Evolutionary conservation across 345 rosid genomes (phyloP).

Genomic region (Hypericum perforatum): DNA sequence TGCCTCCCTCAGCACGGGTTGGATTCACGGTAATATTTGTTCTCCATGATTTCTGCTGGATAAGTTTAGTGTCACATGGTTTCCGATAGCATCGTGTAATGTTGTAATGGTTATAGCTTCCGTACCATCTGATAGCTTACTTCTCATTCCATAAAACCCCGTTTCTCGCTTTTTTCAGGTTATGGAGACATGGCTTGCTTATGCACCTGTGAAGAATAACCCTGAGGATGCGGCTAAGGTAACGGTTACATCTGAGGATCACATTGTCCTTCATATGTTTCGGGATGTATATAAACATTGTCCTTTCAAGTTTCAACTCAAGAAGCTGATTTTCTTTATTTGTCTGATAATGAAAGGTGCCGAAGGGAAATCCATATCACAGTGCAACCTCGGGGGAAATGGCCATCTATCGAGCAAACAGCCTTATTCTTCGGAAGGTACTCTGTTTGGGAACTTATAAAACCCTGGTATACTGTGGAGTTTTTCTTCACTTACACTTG

Average conservation of each 20-base stretch:
- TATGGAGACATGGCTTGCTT: slow-evolving; percentile 81
- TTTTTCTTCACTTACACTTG: slow-evolving; percentile 1
- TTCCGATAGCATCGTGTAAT: too few relatives aligned
- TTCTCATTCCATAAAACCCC: slow-evolving; percentile 4
- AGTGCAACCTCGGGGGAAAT: slow-evolving; percentile 97
- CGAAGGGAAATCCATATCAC: slow-evolving; percentile 87
- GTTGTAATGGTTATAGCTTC: too few relatives aligned
- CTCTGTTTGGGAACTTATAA: neutral
- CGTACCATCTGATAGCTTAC: too few relatives aligned
- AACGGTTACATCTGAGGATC: neutral
- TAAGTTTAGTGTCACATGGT: too few relatives aligned
- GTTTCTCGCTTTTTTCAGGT: slow-evolving; percentile 30
- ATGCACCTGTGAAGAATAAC: slow-evolving; percentile 89
- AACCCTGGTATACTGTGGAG: neutral
- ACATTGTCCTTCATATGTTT: too few relatives aligned
- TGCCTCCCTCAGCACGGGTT: slow-evolving; percentile 75
- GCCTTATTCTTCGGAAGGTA: slow-evolving; percentile 66
- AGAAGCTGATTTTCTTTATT: neutral
- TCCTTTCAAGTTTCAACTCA: too few relatives aligned
- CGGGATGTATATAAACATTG: too few relatives aligned
- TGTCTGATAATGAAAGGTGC: slow-evolving; percentile 41
- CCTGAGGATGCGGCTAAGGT: slow-evolving; percentile 97
- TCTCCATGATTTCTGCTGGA: too few relatives aligned
- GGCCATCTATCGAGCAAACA: slow-evolving; percentile 71
- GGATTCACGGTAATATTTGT: slow-evolving; percentile 68